These are phyloP conservation scores for Phialophora chinensis DNA, from an alignment of 2,329 filamentous ascomycete genomes.

Conservation along the genomic window DNA sequence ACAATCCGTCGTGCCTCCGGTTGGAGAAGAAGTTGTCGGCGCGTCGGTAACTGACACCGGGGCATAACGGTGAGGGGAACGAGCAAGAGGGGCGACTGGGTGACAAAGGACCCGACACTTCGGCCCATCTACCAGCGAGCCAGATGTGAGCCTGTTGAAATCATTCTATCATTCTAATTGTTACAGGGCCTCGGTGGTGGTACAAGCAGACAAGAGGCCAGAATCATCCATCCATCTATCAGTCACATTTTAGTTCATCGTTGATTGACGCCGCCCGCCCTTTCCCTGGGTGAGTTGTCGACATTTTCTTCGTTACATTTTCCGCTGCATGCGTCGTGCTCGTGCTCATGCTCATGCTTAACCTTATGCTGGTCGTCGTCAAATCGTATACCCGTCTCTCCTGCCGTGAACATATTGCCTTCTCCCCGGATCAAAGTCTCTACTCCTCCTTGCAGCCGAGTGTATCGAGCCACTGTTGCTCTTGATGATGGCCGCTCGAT, in stretches of 20 bases:
- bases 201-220: neutral
- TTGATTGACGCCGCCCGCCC: neutral
- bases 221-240: neutral
- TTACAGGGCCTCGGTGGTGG: neutral
- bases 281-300: neutral
- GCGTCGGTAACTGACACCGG: slow-evolving; percentile 18
- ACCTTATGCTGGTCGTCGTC: neutral
- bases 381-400: slow-evolving; percentile 1
- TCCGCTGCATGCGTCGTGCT: neutral
- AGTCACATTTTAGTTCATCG: slow-evolving; percentile 13
- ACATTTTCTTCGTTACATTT: neutral
- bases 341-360: neutral
- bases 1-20: slow-evolving; percentile 6
- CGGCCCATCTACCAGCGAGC: neutral
- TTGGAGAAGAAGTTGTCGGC: slow-evolving; percentile 23
- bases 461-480: slow-evolving; percentile 1
- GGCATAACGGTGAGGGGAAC: slow-evolving; percentile 7
- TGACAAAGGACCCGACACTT: neutral
- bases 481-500: neutral
- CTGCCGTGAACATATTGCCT: neutral
- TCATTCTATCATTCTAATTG: neutral
- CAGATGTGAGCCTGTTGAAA: neutral
- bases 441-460: neutral
- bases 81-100: neutral
- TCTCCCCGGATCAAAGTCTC: neutral